Base-by-base conservation (phyloP, 1,284 basidiomycete species). In the Trichosporon sp. region DNA sequence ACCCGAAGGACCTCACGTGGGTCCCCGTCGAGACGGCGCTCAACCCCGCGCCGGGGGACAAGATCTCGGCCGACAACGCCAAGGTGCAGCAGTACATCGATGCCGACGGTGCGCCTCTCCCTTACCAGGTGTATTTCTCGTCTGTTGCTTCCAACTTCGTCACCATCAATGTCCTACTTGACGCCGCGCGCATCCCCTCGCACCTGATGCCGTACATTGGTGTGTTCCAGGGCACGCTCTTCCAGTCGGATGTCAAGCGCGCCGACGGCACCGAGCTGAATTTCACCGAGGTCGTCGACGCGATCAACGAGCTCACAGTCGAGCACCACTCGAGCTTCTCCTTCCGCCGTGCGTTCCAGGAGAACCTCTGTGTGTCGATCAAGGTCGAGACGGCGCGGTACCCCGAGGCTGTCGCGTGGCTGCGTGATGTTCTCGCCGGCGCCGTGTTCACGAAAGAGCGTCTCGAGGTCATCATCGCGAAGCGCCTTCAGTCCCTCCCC, bases 91-190 rank as follows among this genome's bases (percentile, higher is more conserved):
- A 83, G 61, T 86, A 91, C 74, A 82, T 99, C 52, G 84, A 87
- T 57, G 77, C 82, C 2, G 95, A 98, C 71, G 87, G 87, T 0
- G 74, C 83, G 1, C 72, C 82, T 2, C 78, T 95, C 52, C 88
- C 95, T 0, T 95, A 94, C 83, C 95, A 95, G 76, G 86, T 95
- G 2, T 90, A 98, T 75, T 99, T 92, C 74, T 90, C 92, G 70
- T 87, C 91, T 75, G 89, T 92, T 60, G 85, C 91, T 88, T 98
- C 95, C 7, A 91, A 95, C 74, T 99, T 99, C 77, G 87, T 98
- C 65, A 86, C 87, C 21, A 81, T 98, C 37, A 86, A 89, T 67
- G 90, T 89, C 7, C 85, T 89, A 66, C 86, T 95, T 72, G 92
- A 94, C 19, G 82, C 92, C 36, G 85, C 84, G 21, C 84, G 85